These are phyloP conservation scores for Pythium folliculosum DNA, from an alignment of 352 stramenopile species.

Conservation along the genomic window DNA sequence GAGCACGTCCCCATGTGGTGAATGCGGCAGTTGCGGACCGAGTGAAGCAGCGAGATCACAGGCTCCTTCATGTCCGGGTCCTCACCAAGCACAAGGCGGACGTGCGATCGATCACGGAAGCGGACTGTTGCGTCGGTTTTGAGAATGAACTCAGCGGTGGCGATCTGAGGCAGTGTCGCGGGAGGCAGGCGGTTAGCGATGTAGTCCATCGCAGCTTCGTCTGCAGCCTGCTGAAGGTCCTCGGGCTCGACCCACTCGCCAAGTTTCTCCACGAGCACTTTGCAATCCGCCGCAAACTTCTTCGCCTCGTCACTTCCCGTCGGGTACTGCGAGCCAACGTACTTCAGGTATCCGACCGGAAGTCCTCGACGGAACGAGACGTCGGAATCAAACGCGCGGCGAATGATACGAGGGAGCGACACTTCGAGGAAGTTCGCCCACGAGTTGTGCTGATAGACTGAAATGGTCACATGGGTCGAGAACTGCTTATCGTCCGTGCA, in stretches of 20 bases:
- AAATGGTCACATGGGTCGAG: conserved; percentile 88
- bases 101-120: conserved; percentile 69
- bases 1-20: conserved; percentile 86
- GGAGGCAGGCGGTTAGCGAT: conserved; percentile 76
- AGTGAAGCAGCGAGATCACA: conserved; percentile 73
- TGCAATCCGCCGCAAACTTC: conserved; percentile 48
- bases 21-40: conserved; percentile 67
- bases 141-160: conserved; percentile 41
- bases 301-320: conserved; percentile 37
- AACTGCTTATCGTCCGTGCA: conserved; percentile 75
- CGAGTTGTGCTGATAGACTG: conserved; percentile 87
- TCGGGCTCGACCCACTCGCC: conserved; percentile 41
- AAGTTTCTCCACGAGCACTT: conserved; percentile 56
- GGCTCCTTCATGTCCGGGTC: conserved; percentile 56
- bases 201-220: conserved; percentile 78
- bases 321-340: conserved; percentile 74
- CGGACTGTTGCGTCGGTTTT: conserved; percentile 49
- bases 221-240: conserved; percentile 70
- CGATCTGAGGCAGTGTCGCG: conserved; percentile 13
- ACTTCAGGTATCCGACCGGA: conserved; percentile 71
- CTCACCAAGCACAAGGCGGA: conserved; percentile 65
- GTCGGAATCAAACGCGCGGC: conserved; percentile 77
- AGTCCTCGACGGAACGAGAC: conserved; percentile 72
- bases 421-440: conserved; percentile 89
- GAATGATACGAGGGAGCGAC: conserved; percentile 71